Evolutionary conservation across 768 basidiomycete genomes (phyloP).

Genomic region (Sarcodon aspratus): DNA sequence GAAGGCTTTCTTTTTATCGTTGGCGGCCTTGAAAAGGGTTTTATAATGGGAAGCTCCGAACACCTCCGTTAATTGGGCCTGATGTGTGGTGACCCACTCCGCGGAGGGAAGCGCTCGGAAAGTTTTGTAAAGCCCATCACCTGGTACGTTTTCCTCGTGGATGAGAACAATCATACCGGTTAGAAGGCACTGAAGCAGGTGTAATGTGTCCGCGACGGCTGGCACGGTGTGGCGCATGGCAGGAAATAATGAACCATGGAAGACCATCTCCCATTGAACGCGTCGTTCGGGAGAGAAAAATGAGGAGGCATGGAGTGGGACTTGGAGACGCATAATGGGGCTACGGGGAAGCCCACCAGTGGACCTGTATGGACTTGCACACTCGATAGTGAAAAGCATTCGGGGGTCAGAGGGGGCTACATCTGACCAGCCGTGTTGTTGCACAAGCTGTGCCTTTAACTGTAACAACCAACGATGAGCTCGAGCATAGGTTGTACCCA

Average conservation of each 20-base stretch:
- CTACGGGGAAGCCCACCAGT: constrained; percentile 66
- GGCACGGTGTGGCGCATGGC: constrained; percentile 25
- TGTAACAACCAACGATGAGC: constrained; percentile 67
- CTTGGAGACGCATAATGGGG: constrained; percentile 58
- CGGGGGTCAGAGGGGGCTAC: constrained; percentile 46
- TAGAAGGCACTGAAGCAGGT: constrained; percentile 29
- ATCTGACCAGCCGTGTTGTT: constrained; percentile 62
- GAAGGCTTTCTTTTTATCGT: constrained; percentile 59
- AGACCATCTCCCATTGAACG: constrained; percentile 87
- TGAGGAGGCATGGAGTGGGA: constrained; percentile 70
- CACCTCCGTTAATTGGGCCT: constrained; percentile 54
- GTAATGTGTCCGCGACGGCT: constrained; percentile 24
- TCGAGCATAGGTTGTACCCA: constrained; percentile 71
- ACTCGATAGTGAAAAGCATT: constrained; percentile 73
- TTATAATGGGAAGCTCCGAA: constrained; percentile 67
- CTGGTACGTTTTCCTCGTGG: constrained; percentile 62
- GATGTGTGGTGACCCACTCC: constrained; percentile 68
- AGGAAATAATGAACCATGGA: constrained; percentile 35
- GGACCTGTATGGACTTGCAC: constrained; percentile 69
- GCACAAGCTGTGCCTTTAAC: constrained; percentile 52
- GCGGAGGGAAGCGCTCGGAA: constrained; percentile 67
- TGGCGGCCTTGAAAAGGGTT: constrained; percentile 62
- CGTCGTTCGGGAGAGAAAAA: constrained; percentile 81
- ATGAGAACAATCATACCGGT: constrained; percentile 38
- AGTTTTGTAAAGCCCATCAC: constrained; percentile 57